These are phyloP conservation scores for Aspergillus caelatus DNA, from an alignment of 2,329 filamentous ascomycete genomes.

Conservation along the genomic window DNA sequence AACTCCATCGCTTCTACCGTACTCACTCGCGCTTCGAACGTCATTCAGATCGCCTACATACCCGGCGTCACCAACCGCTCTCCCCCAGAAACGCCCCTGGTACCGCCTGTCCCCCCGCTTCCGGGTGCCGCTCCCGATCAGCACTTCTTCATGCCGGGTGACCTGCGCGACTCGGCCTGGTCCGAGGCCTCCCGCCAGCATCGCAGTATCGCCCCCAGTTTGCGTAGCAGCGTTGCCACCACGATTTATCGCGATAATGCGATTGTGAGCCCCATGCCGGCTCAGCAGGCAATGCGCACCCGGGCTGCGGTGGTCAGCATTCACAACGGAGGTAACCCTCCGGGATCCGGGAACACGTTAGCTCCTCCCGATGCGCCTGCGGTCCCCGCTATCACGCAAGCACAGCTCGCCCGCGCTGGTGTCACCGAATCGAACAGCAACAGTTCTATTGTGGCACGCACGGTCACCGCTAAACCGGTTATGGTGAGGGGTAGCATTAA, in stretches of 20 bases:
- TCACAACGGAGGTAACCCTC: constrained; percentile 66
- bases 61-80: constrained; percentile 94
- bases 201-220: constrained; percentile 53
- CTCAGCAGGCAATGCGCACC: constrained; percentile 82
- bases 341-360: constrained; percentile 30
- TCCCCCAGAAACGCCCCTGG: constrained; percentile 78
- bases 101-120: constrained; percentile 92
- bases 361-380: constrained; percentile 60
- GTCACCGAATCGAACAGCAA: constrained; percentile 33
- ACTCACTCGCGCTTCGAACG: constrained; percentile 92
- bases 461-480: constrained; percentile 47
- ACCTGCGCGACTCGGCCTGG: constrained; percentile 88
- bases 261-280: constrained; percentile 74
- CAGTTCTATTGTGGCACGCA: constrained; percentile 49
- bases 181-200: constrained; percentile 68
- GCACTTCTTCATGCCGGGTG: constrained; percentile 90
- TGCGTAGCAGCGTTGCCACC: constrained; percentile 74
- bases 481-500: constrained; percentile 43
- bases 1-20: constrained; percentile 95
- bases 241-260: constrained; percentile 94
- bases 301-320: constrained; percentile 94
- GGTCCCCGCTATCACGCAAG: constrained; percentile 68
- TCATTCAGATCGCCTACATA: constrained; percentile 99
- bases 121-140: constrained; percentile 72
- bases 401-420: constrained; percentile 44